phyloP scores from a whole-genome alignment of 768 basidiomycete species.

The Lentinula boryana region DNA sequence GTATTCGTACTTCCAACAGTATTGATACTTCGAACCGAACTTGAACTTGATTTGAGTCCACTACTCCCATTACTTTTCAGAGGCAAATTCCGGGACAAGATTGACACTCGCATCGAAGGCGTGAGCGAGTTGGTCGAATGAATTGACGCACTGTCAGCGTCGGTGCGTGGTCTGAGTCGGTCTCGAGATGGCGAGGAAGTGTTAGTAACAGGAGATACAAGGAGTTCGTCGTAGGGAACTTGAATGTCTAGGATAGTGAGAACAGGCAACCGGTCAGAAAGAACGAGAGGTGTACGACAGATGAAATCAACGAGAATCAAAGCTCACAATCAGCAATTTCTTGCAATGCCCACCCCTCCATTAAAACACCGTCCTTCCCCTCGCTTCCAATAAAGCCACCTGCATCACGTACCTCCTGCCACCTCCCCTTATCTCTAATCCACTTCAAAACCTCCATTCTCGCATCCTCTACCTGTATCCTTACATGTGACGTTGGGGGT shows the following conservation, averaged over 20 bases:
- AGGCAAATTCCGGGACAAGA: conserved; percentile 29
- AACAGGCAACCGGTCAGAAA: background rate
- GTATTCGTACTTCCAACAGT: conserved; percentile 10
- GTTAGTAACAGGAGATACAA: conserved; percentile 28
- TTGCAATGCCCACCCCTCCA: conserved; percentile 86
- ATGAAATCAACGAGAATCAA: background rate
- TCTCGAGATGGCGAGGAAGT: conserved; percentile 17
- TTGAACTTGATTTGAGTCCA: conserved; percentile 2
- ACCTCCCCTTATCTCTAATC: conserved; percentile 58
- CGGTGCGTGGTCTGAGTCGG: conserved; percentile 17
- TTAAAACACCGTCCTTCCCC: conserved; percentile 28
- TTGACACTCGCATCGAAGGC: conserved; percentile 6
- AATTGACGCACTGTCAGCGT: conserved; percentile 33
- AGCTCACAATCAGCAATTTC: conserved; percentile 79
- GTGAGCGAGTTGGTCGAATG: conserved; percentile 13
- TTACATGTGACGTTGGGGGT: conserved; percentile 61
- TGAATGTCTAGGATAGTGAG: conserved; percentile 57
- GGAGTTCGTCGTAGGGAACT: conserved; percentile 69
- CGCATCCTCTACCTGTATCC: conserved; percentile 32
- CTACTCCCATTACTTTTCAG: conserved; percentile 7
- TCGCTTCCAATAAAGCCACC: conserved; percentile 2
- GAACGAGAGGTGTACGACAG: background rate
- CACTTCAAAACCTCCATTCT: conserved; percentile 60
- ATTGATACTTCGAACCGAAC: conserved; percentile 30
- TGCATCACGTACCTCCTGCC: conserved; percentile 37